phyloP scores from a whole-genome alignment of 2,329 filamentous ascomycete species.

The Alternaria consortialis region DNA sequence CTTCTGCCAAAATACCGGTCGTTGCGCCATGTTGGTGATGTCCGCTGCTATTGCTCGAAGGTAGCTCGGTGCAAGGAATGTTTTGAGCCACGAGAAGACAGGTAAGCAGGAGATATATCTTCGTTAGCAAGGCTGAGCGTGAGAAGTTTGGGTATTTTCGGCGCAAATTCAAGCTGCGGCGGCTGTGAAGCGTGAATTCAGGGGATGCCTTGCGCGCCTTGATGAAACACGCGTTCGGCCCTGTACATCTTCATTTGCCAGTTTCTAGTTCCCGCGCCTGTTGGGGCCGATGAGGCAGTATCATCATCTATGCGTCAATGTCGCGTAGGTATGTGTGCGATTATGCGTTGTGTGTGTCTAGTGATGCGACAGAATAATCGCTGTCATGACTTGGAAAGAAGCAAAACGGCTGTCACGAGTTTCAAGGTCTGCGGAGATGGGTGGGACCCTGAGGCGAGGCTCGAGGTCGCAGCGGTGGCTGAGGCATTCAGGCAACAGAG shows the following conservation, averaged over 20 bases:
- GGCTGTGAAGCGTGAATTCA: conserved; percentile 24
- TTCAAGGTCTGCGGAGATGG: conserved; percentile 4
- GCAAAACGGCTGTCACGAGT: conserved; percentile 10
- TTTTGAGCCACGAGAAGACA: neutral
- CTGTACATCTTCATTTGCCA: conserved; percentile 31
- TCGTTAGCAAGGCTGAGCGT: conserved; percentile 9
- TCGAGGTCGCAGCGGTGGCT: conserved; percentile 2
- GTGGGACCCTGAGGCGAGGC: neutral
- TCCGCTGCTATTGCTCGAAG: neutral
- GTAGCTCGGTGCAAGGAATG: neutral
- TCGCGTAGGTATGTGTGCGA: neutral
- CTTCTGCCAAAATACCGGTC: conserved; percentile 47
- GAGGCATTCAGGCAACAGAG: neutral
- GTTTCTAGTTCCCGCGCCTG: neutral
- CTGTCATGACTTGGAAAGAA: conserved; percentile 1
- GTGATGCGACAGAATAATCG: neutral
- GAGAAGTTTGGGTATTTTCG: conserved; percentile 6
- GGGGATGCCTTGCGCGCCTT: conserved; percentile 25
- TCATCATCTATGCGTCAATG: neutral
- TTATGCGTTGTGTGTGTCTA: neutral
- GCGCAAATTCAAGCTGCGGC: conserved; percentile 20
- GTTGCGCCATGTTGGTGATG: conserved; percentile 31
- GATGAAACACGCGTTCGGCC: conserved; percentile 35
- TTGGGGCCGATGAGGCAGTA: conserved; percentile 6
- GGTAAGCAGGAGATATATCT: conserved; percentile 2